Evolutionary conservation across 331 rosid species (phyloP).

Genomic region (Phaseolus coccineus): DNA sequence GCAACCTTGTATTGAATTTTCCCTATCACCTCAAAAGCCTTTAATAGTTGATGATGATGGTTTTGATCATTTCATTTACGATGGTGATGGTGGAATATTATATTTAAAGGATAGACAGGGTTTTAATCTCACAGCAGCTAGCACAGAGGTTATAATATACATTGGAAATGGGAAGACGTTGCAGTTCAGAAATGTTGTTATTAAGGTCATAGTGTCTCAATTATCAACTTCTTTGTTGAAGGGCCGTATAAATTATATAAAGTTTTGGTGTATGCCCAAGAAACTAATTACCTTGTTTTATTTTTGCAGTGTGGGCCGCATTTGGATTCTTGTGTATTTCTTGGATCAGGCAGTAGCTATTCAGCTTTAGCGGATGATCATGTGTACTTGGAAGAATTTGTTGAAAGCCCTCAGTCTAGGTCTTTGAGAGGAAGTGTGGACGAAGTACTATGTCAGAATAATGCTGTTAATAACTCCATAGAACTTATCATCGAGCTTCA

Average conservation of each 20-base stretch:
- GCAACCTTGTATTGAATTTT: slow-evolving; percentile 75
- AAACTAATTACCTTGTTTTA: slow-evolving; percentile 27
- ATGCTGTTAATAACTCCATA: slow-evolving; percentile 49
- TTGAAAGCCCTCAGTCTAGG: slow-evolving; percentile 49
- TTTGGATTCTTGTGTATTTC: slow-evolving; percentile 89
- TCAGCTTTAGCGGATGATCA: slow-evolving; percentile 71
- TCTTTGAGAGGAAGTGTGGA: slow-evolving; percentile 52
- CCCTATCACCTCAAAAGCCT: slow-evolving; percentile 80
- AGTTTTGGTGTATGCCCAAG: slow-evolving; percentile 7
- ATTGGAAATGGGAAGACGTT: slow-evolving; percentile 87
- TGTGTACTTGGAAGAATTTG: slow-evolving; percentile 66
- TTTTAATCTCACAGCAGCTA: slow-evolving; percentile 58
- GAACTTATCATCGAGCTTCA: slow-evolving; percentile 83
- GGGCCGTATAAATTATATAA: slow-evolving; percentile 5
- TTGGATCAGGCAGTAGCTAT: slow-evolving; percentile 92
- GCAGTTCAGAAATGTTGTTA: slow-evolving; percentile 87
- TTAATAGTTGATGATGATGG: slow-evolving; percentile 81
- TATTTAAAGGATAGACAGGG: slow-evolving; percentile 71
- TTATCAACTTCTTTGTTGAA: slow-evolving; percentile 20
- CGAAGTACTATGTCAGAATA: slow-evolving; percentile 52
- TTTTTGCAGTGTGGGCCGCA: slow-evolving; percentile 69
- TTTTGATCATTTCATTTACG: slow-evolving; percentile 79
- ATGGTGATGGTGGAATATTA: slow-evolving; percentile 86
- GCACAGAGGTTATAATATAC: slow-evolving; percentile 82
- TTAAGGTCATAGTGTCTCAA: slow-evolving; percentile 66